Base-by-base conservation (phyloP, 1,284 basidiomycete genomes). In the Rhodofomes roseus region DNA sequence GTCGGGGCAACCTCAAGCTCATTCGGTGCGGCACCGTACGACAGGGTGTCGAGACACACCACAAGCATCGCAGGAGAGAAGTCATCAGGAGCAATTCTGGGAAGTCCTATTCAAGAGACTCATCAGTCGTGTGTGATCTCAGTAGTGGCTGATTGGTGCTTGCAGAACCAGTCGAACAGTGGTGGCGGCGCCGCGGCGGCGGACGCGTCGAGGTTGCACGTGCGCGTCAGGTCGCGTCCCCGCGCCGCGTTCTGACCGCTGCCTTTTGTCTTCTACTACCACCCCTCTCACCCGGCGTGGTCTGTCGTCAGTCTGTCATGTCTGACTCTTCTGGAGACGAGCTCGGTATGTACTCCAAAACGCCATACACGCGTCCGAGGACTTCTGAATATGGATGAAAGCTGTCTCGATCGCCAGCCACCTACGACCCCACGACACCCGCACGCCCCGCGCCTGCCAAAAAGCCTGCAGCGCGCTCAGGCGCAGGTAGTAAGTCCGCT, bases 391-490 rank as follows among this genome's bases (percentile, higher is more conserved):
- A 60, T 65, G 57, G 41, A 66, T 61, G 34, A 59, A 63, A 27
- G 53, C 56, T 39, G 60, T 22, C 29, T 7, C 41, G 4, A 27
- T 29, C 53, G 63, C 63, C 60, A 20, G 55, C 60, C 39, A 65
- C 59, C 59, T 68, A 66, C 43, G 63, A 68, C 36, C 70, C 71
- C 25, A 68, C 71, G 40, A 72, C 71, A 23, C 71, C 71, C 40
- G 65, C 44, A 29, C 60, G 66, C 20, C 62, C 64, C 27, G 27
- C 18, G 9, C 22, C 55, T 1, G 60, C 58, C 52, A 71, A 67
- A 64, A 65, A 65, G 55, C 3, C 60, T 4, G 18, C 62, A n/a
- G 43, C 57, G 34, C 66, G 65, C 12, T 36, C 58, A 52, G 5
- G 52, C 59, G 54, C 54, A 55, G 56, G 55, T 16, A 61, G 43